Percentiles rank a stretch among this genome's conserved stretches.
phyloP scores from a whole-genome alignment of 768 basidiomycete genomes.

The Nidularia pulvinata region DNA sequence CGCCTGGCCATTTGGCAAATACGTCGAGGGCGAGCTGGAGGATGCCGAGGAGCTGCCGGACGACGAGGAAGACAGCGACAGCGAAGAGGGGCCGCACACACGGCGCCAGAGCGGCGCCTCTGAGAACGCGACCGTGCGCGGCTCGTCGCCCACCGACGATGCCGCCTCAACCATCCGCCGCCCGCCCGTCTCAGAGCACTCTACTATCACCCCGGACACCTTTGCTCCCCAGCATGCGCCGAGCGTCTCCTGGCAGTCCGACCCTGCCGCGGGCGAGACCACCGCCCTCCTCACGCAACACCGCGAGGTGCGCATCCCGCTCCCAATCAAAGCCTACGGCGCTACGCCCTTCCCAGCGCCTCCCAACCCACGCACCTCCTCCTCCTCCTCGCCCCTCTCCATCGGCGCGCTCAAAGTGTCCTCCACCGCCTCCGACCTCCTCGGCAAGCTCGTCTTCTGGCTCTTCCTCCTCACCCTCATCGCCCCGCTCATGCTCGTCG shows the following conservation, averaged over 20 bases:
- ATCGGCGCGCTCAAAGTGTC: conserved; percentile 29
- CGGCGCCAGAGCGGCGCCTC: conserved; percentile 26
- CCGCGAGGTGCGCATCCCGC: conserved; percentile 24
- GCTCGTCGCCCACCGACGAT: no score
- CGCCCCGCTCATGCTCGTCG: conserved; percentile 85
- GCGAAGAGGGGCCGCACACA: conserved; percentile 21
- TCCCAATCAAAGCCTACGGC: conserved; percentile 69
- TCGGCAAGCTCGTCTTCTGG: conserved; percentile 87
- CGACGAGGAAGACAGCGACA: conserved; percentile 29
- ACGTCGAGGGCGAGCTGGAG: conserved; percentile 79
- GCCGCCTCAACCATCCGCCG: conserved; percentile 37
- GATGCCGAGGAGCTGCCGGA: conserved; percentile 32
- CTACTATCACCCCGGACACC: conserved; percentile 42
- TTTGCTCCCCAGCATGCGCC: conserved; percentile 26
- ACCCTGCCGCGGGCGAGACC: conserved; percentile 37
- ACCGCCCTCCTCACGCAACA: conserved; percentile 40
- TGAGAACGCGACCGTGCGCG: conserved; percentile 28
- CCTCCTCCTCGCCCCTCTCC: conserved; percentile 13
- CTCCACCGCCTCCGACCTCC: conserved; percentile 39
- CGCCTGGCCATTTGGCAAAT: conserved; percentile 98
- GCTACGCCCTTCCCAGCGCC: conserved; percentile 39
- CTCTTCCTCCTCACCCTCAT: conserved; percentile 72
- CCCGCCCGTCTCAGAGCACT: conserved; percentile 33
- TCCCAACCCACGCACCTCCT: conserved; percentile 23
- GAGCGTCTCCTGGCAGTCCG: conserved; percentile 41